Base-by-base conservation (phyloP, 202 grass and related monocot genomes). In the Schoenoplectus tabernaemontani region DNA sequence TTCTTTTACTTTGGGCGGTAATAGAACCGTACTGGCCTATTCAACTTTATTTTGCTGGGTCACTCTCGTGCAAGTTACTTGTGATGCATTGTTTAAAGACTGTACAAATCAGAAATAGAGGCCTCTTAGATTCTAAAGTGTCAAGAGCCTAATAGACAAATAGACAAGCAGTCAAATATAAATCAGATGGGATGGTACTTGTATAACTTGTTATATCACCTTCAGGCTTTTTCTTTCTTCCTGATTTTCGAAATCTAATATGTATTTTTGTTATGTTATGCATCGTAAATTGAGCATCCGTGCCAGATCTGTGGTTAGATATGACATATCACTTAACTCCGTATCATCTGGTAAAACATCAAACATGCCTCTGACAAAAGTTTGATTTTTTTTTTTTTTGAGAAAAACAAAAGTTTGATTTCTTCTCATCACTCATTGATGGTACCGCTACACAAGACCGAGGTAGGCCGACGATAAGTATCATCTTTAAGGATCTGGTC, bases 231-330 rank as follows among this genome's bases (percentile, higher is more conserved):
- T n/a, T 66, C 4, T 8, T 66, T 30, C 11, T 16, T 53, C 53
- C 46, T 73, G 24, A 73, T 73, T 74, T 72, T 51, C 13, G 28
- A 74, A 0, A 53, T 53, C 15, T 9, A 17, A 63, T 62, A 62
- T 62, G 30, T 67, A 41, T 16, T 5, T 63, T 1, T 36, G 0
- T 15, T 0, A 9, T 66, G 13, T n/a, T n/a, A 46, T 19, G 30
- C 47, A 73, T 54, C 43, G 70, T 74, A 74, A 74, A 74, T 74
- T 20, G 46, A 9, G 70, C 17, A 74, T n/a, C 47, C 26, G 70
- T 74, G 70, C 26, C 70, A 8, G 15, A 3, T 16, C 70, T 26
- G 46, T 74, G 70, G 47, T 54, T 74, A 34, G 70, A 74, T 74
- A 74, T 19, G 70, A 53, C 47, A 9, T 8, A 26, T n/a, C 70